Evolutionary conservation across 2,329 filamentous ascomycete genomes (phyloP).

Genomic region (Amauroascus niger): DNA sequence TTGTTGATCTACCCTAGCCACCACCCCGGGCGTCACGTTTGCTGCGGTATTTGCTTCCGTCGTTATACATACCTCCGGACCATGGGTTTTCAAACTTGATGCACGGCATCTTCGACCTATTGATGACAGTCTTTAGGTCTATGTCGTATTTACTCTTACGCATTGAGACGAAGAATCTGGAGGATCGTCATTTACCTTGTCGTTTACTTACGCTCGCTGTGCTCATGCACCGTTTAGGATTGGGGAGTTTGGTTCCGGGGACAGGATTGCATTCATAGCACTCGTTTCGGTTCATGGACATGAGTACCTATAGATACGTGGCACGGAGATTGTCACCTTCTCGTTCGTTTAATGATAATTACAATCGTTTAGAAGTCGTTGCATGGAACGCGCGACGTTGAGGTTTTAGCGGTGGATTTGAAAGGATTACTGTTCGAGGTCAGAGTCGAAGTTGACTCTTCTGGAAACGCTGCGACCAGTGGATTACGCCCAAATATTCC

Average conservation of each 20-base stretch:
- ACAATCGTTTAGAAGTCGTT: slow-evolving; percentile 2
- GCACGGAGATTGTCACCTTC: slow-evolving; percentile 1
- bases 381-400: neutral
- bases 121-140: neutral
- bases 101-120: slow-evolving; percentile 3
- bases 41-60: neutral
- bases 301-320: slow-evolving; percentile 12
- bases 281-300: slow-evolving; percentile 11
- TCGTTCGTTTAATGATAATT: slow-evolving; percentile 7
- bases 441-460: neutral
- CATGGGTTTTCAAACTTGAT: neutral
- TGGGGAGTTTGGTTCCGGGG: slow-evolving; percentile 8
- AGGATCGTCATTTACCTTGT: slow-evolving; percentile 16
- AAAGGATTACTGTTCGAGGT: neutral
- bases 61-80: slow-evolving; percentile 1
- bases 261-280: slow-evolving; percentile 10
- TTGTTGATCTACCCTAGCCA: neutral
- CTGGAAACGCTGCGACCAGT: neutral
- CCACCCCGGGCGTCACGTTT: neutral
- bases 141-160: slow-evolving; percentile 3
- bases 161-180: slow-evolving; percentile 1
- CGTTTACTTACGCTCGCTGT: slow-evolving; percentile 22
- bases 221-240: slow-evolving; percentile 10
- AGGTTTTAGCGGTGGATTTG: neutral
- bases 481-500: neutral